A percentile compares a stretch with the other conserved stretches of the same genome.
phyloP scores from a whole-genome alignment of 2,329 filamentous ascomycete genomes.

The Alternaria conjuncta region DNA sequence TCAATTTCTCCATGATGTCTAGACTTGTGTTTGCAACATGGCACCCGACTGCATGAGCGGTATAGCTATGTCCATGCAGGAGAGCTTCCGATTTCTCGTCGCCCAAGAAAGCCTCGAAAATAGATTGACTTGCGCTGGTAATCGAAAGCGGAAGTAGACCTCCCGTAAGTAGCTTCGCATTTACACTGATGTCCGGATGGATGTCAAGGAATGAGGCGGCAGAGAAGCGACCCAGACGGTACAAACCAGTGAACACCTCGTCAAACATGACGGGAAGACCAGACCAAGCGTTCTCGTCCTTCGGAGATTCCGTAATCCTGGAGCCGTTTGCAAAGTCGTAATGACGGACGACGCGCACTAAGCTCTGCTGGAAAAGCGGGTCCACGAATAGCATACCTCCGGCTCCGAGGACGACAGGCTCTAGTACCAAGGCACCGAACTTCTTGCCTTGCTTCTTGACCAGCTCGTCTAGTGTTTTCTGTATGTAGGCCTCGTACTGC shows the following conservation, averaged over 20 bases:
- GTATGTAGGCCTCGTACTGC: constrained; percentile 68
- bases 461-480: constrained; percentile 60
- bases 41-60: constrained; percentile 81
- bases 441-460: constrained; percentile 63
- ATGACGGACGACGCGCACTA: constrained; percentile 70
- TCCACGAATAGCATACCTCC: constrained; percentile 87
- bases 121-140: constrained; percentile 74
- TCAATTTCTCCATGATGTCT: constrained; percentile 55
- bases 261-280: constrained; percentile 83
- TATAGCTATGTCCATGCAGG: constrained; percentile 86
- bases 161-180: constrained; percentile 84
- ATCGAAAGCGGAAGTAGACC: constrained; percentile 78
- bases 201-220: constrained; percentile 72
- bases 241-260: constrained; percentile 86
- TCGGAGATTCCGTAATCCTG: background rate
- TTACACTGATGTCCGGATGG: constrained; percentile 76
- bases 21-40: constrained; percentile 76
- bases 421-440: constrained; percentile 80
- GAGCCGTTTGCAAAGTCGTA: constrained; percentile 59
- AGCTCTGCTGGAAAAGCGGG: constrained; percentile 77
- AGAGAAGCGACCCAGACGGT: constrained; percentile 76
- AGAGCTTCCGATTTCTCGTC: constrained; percentile 79
- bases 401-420: constrained; percentile 80
- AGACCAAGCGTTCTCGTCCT: constrained; percentile 60
- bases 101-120: constrained; percentile 75